A percentile compares a stretch with the other conserved stretches of the same genome.
Evolutionary conservation across 768 basidiomycete species (phyloP).

Genomic region (Podaxis sp.): DNA sequence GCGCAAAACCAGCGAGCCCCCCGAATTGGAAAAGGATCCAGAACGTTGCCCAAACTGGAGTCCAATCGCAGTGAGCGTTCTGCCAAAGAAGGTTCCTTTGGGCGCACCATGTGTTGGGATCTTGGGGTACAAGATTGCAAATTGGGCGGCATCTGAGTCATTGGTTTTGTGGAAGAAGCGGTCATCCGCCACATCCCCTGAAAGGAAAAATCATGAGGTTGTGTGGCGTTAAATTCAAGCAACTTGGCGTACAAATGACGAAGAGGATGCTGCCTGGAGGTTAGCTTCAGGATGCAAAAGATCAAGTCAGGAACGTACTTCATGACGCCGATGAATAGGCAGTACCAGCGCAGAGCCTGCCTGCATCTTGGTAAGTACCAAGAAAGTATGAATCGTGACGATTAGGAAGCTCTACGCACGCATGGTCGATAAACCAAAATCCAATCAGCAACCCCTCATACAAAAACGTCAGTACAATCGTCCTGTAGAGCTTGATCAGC

Average conservation of each 20-base stretch:
- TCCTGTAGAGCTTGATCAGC: slow-evolving; percentile 45
- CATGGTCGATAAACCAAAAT: slow-evolving; percentile 95
- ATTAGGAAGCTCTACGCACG: slow-evolving; percentile 42
- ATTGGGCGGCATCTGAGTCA: slow-evolving; percentile 92
- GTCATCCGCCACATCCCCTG: slow-evolving; percentile 94
- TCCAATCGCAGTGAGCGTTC: background rate
- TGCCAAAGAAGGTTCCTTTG: background rate
- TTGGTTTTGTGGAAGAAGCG: slow-evolving; percentile 93
- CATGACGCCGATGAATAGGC: slow-evolving; percentile 80
- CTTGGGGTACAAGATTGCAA: slow-evolving; percentile 67
- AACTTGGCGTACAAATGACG: slow-evolving; percentile 67
- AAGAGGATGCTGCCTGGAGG: slow-evolving; percentile 63
- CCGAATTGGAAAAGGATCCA: slow-evolving; percentile 83
- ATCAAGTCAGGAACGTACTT: slow-evolving; percentile 48
- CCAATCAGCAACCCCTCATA: slow-evolving; percentile 89
- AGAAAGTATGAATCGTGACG: background rate
- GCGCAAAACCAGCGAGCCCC: slow-evolving; percentile 72
- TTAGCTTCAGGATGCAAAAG: slow-evolving; percentile 4
- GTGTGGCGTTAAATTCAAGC: background rate
- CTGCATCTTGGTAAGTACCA: slow-evolving; percentile 32
- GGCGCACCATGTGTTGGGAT: slow-evolving; percentile 70
- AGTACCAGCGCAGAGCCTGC: slow-evolving; percentile 81
- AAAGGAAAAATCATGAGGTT: background rate
- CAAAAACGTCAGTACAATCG: slow-evolving; percentile 75
- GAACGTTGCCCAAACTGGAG: slow-evolving; percentile 76